Conservation (phyloP, 1,284 basidiomycete species). For the Ganoderma multipileum region DNA sequence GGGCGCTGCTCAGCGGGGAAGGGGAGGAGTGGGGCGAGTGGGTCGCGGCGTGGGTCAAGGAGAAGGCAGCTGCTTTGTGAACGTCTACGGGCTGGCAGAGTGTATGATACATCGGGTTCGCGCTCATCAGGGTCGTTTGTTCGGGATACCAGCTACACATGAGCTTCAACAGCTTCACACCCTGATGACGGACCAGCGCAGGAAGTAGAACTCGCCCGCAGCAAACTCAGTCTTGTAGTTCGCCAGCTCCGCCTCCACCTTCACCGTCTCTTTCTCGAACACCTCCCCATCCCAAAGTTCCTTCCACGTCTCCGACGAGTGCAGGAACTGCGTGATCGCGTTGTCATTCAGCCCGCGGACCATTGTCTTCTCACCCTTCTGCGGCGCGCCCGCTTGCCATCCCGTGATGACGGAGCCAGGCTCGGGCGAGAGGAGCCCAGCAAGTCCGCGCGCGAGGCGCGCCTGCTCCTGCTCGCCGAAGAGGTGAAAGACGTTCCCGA, state of each 20-base stretch:
- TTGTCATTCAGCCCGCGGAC: background rate
- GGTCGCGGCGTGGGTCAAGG: conserved; percentile 48
- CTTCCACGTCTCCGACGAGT: conserved; percentile 48
- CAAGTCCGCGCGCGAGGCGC: conserved; percentile 46
- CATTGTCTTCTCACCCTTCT: conserved; percentile 30
- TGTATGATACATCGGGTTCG: background rate
- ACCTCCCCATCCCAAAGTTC: conserved; percentile 51
- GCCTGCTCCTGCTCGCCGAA: conserved; percentile 50
- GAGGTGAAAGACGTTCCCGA: conserved; percentile 54
- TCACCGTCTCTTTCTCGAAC: conserved; percentile 46
- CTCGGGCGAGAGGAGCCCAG: conserved; percentile 44
- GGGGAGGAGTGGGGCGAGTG: conserved; percentile 69
- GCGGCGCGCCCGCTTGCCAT: conserved; percentile 30
- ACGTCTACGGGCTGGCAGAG: background rate
- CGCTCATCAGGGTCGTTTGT: background rate
- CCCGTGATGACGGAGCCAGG: conserved; percentile 45
- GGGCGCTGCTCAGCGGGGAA: conserved; percentile 56
- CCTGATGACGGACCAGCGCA: conserved; percentile 39
- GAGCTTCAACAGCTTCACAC: conserved; percentile 23
- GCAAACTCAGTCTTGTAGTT: background rate
- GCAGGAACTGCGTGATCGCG: conserved; percentile 34
- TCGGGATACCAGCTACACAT: background rate
- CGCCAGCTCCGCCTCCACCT: conserved; percentile 38
- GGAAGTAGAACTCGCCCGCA: conserved; percentile 20
- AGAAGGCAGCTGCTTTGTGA: conserved; percentile 9